Evolutionary conservation across 2,329 filamentous ascomycete genomes (phyloP), one percentile per base, ranked within the genome.

Genomic region (Nannizziopsis barbatae): DNA sequence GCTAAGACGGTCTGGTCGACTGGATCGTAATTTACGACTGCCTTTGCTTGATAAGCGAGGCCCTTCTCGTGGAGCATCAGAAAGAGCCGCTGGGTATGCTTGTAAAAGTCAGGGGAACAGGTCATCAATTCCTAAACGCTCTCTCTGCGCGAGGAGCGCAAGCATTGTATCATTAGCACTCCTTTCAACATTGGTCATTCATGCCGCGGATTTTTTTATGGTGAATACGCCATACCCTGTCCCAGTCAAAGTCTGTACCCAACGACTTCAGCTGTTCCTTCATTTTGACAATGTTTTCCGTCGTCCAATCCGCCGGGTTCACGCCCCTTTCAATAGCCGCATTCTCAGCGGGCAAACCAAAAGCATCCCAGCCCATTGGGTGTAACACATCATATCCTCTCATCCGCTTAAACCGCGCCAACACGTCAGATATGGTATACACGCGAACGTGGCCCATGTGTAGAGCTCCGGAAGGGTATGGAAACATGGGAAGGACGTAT

Each of bases 321-420:
- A 90, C 75, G 10, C 86, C 85, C 53, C 83, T 73, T 66, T 93
- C 86, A 50, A 93, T 84, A 7, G 88, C 88, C 14, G 88, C 88
- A 68, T 95, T 95, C 65, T 95, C 88, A 38, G 88, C 88, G 9
- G 88, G 88, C 49, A 95, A 70, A 1, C 88, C 88, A 67, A 95
- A 94, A 4, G 86, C 85, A 71, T 95, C 88, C 87, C 88, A 95
- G 9, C 88, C 88, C 76, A 94, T 94, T n/a, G 88, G 86, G 54
- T 94, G 77, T 46, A 93, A 66, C 30, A 93, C 86, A 48, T 84
- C 69, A 56, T 80, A 74, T 12, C 87, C 87, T 56, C 81, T 79
- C 68, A 94, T 80, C 20, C 75, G 76, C 58, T 81, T 79, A 61
- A 82, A 93, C 47, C 88, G 77, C 11, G 86, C 80, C 45, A 94